Percentiles rank a stretch among this genome's conserved stretches.
Conservation (phyloP, 768 basidiomycete species). For the Agrocybe praecox region DNA sequence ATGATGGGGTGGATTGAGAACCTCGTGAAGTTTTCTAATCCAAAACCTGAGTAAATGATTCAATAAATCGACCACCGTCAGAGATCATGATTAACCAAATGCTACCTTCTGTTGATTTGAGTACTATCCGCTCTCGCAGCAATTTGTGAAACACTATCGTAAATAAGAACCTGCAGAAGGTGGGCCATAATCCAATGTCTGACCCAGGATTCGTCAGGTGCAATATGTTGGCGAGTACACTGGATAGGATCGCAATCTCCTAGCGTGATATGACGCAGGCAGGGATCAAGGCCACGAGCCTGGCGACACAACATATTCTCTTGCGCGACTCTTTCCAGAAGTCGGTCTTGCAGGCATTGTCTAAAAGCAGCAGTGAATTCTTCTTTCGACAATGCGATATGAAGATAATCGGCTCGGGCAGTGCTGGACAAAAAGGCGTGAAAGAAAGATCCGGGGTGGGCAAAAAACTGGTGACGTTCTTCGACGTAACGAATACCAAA, state of each 20-base stretch:
- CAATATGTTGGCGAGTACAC: conserved; percentile 42
- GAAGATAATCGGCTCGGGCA: neutral
- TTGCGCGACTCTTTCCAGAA: conserved; percentile 12
- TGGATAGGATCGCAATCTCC: conserved; percentile 29
- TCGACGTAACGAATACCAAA: conserved; percentile 35
- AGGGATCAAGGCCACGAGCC: conserved; percentile 4
- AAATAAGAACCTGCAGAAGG: conserved; percentile 51
- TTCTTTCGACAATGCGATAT: neutral
- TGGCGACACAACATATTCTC: conserved; percentile 10
- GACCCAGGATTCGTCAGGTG: conserved; percentile 32
- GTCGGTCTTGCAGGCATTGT: conserved; percentile 6
- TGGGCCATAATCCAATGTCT: conserved; percentile 45
- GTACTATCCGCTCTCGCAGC: conserved; percentile 12
- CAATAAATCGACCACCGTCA: neutral
- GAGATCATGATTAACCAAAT: neutral
- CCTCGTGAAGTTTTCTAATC: conserved; percentile 49
- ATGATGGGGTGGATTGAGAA: conserved; percentile 48
- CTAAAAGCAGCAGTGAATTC: neutral
- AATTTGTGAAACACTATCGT: conserved; percentile 31
- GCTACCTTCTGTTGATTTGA: conserved; percentile 18
- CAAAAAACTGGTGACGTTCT: conserved; percentile 22
- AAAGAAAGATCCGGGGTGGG: conserved; percentile 28
- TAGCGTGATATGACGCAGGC: conserved; percentile 28
- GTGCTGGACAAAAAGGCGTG: neutral
- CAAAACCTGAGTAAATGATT: conserved; percentile 36